Conservation (phyloP, 169 alveolate genomes). For the Eimeria necatrix region DNA sequence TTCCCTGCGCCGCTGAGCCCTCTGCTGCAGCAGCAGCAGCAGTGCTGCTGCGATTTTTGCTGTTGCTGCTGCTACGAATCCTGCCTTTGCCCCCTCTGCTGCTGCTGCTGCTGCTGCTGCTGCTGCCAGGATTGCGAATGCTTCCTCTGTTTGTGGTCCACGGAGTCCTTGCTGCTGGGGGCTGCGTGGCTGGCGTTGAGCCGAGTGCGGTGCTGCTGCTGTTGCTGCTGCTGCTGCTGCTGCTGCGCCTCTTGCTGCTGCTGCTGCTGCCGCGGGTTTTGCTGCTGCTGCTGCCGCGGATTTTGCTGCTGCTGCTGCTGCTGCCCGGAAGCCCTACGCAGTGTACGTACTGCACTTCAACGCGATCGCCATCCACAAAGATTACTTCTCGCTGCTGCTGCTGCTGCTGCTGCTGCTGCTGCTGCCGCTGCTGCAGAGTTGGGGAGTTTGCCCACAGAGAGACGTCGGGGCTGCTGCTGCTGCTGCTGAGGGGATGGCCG, state of each 20-base stretch:
- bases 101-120: slow-evolving; percentile 31
- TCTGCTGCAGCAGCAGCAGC: background rate
- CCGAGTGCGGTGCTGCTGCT: background rate
- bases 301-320: slow-evolving; percentile 42
- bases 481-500: background rate
- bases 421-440: background rate
- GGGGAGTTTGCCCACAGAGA: background rate
- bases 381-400: slow-evolving; percentile 28
- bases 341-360: slow-evolving; percentile 34
- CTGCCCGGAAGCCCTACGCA: background rate
- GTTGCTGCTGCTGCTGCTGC: slow-evolving; percentile 20
- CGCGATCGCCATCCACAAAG: background rate
- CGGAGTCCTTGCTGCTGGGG: background rate
- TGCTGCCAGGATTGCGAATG: background rate
- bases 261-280: background rate
- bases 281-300: slow-evolving; percentile 30
- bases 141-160: slow-evolving; percentile 13
- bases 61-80: background rate
- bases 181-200: too few species aligned
- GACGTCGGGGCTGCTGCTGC: background rate
- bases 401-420: slow-evolving; percentile 48
- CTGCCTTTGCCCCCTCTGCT: background rate
- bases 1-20: background rate
- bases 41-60: background rate
- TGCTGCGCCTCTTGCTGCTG: background rate